Conservation (phyloP, 768 basidiomycete genomes). For the Leccinum rimulosum region DNA sequence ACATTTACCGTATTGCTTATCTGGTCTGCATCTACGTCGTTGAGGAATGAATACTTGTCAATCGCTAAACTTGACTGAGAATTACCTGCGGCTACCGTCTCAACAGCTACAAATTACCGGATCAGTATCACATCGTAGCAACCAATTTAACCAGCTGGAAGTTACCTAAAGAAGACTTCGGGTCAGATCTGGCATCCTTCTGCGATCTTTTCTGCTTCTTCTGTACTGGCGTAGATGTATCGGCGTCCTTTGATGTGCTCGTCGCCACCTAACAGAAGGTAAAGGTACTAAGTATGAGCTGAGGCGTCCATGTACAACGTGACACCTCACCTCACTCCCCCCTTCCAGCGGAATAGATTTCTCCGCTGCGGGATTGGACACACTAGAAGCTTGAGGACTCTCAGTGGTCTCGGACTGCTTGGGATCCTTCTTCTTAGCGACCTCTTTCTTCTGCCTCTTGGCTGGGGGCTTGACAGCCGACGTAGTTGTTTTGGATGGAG, state of each 20-base stretch:
- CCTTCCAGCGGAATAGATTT: conserved; percentile 5
- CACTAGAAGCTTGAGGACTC: conserved; percentile 5
- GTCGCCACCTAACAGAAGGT: conserved; percentile 7
- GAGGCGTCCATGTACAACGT: neutral
- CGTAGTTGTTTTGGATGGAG: neutral
- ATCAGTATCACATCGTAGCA: neutral
- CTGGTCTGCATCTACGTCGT: conserved; percentile 8
- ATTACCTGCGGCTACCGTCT: conserved; percentile 6
- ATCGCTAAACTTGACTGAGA: neutral
- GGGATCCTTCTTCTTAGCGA: neutral
- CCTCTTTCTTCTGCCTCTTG: conserved; percentile 19
- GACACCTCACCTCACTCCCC: conserved; percentile 13
- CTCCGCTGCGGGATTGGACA: conserved; percentile 1
- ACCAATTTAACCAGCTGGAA: neutral
- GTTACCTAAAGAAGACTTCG: conserved; percentile 15
- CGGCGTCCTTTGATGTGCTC: neutral
- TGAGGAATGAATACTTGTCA: neutral
- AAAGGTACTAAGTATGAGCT: conserved; percentile 3
- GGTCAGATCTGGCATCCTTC: neutral
- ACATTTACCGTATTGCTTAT: neutral
- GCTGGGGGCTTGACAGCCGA: conserved; percentile 5
- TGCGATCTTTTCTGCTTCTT: conserved; percentile 12
- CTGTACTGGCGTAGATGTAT: neutral
- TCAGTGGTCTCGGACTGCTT: conserved; percentile 1
- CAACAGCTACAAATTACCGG: conserved; percentile 1